These are phyloP conservation scores for Paxillus rubicundulus DNA, from an alignment of 768 basidiomycete genomes.

Conservation along the genomic window DNA sequence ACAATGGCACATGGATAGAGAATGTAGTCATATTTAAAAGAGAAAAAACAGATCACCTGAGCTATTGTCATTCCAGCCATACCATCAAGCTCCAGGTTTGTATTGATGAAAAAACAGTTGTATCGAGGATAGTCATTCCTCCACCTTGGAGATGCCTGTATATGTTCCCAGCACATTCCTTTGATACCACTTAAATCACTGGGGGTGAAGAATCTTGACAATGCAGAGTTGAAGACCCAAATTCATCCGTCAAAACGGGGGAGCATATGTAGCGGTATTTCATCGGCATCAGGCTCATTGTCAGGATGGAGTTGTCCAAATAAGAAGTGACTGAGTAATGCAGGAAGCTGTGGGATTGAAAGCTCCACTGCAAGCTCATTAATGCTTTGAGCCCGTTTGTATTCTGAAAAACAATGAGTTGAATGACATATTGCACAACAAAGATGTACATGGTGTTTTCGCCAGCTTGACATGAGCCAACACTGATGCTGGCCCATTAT, in stretches of 20 bases:
- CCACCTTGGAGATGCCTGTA: conserved; percentile 22
- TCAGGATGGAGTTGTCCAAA: conserved; percentile 6
- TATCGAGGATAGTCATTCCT: background rate
- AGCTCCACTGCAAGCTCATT: background rate
- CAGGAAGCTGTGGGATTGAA: background rate
- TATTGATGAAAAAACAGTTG: too few relatives aligned
- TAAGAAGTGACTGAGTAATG: background rate
- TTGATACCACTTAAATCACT: conserved; percentile 25
- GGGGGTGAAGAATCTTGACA: conserved; percentile 23
- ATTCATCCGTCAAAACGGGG: background rate
- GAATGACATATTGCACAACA: background rate
- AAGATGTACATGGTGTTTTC: background rate
- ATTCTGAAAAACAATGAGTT: background rate
- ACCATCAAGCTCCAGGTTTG: conserved; percentile 4
- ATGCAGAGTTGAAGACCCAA: conserved; percentile 22
- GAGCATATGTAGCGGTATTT: background rate
- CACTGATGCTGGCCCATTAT: background rate
- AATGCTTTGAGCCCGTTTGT: background rate
- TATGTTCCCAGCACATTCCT: conserved; percentile 26
- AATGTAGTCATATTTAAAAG: background rate
- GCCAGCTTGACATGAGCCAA: background rate
- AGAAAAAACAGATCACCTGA: conserved; percentile 18
- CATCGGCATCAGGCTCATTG: background rate
- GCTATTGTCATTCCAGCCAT: conserved; percentile 20
- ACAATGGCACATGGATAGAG: conserved; percentile 22